Evolutionary conservation across 495 filamentous ascomycete species (phyloP), one percentile per base, ranked within the genome.

Genomic region (Penicillium alfredii): DNA sequence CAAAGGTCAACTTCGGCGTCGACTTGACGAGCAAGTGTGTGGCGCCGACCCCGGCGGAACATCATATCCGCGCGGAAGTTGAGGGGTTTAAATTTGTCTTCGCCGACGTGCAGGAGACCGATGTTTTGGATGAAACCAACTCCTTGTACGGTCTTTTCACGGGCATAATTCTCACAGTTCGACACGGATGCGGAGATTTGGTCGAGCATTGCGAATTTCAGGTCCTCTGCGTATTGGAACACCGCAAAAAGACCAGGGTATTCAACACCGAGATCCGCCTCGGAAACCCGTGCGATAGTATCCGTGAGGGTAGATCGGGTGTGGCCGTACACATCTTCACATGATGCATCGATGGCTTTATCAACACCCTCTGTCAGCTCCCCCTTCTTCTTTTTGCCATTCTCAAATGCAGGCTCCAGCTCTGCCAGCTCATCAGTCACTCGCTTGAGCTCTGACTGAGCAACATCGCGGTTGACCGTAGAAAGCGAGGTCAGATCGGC

Each of bases 211-310:
- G 90, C 89, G 30, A 81, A 67, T 58, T 94, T 90, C 42, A 97
- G 63, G 25, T 94, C 88, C 45, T 97, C 93, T 7, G 92, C 92
- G 60, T 92, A 98, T 46, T 88, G 73, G 71, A 92, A 96, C 1
- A 80, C 88, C 16, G 74, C 70, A 47, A 92, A 81, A 6, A 97
- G 52, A 19, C 92, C 92, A 3, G 86, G 86, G 51, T 98, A 98
- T 18, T 76, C 69, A 12, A 97, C 80, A 21, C 84, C 84, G 10
- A 92, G 75, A 48, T 88, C 79, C 20, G 71, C 72, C 17, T 86
- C 78, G 8, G 86, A 86, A n/a, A 86, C 79, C 37, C 72, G 74
- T 3, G 73, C 55, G 38, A 98, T 94, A 16, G 82, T 77, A 3
- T 70, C 58, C 39, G 73, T 77, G 43, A 98, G 70, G 14, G 76